phyloP scores from a whole-genome alignment of 2,329 filamentous ascomycete genomes.

The Colletotrichum sp. region DNA sequence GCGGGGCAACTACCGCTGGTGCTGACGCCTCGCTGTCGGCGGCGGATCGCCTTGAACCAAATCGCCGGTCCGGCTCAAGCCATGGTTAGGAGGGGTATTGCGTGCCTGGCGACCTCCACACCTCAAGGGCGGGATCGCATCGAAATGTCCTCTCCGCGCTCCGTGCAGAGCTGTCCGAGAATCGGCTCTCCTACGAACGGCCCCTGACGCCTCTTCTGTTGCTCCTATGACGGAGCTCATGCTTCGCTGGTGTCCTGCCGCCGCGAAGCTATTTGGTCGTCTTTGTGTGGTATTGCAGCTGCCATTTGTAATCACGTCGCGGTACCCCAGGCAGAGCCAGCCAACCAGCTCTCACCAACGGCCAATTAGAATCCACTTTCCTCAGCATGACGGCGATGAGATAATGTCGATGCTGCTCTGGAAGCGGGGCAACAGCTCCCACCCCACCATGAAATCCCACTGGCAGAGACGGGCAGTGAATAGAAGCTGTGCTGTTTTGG shows the following conservation, averaged over 20 bases:
- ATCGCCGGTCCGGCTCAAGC: background rate
- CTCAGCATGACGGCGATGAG: constrained; percentile 11
- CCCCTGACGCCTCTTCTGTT: background rate
- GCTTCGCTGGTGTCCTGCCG: background rate
- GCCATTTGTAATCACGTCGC: constrained; percentile 7
- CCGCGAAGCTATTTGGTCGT: background rate
- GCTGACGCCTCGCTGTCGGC: background rate
- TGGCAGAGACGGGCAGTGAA: background rate
- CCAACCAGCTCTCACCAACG: background rate
- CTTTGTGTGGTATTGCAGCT: background rate
- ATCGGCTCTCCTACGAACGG: background rate
- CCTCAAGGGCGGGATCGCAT: background rate
- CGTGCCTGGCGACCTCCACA: background rate
- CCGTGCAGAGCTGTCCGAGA: background rate
- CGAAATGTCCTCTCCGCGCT: background rate
- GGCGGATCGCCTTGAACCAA: background rate
- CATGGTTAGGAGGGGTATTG: background rate
- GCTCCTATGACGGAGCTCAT: background rate
- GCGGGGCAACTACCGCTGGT: background rate
- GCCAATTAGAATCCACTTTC: background rate
- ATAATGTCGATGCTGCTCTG: background rate
- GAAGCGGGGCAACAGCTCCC: constrained; percentile 8
- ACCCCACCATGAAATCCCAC: constrained; percentile 5
- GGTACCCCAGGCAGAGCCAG: background rate
- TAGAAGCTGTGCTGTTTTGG: background rate